Evolutionary conservation across 2,329 filamentous ascomycete genomes (phyloP), one percentile per base, ranked within the genome.

Genomic region (Huntiella bhutanensis): DNA sequence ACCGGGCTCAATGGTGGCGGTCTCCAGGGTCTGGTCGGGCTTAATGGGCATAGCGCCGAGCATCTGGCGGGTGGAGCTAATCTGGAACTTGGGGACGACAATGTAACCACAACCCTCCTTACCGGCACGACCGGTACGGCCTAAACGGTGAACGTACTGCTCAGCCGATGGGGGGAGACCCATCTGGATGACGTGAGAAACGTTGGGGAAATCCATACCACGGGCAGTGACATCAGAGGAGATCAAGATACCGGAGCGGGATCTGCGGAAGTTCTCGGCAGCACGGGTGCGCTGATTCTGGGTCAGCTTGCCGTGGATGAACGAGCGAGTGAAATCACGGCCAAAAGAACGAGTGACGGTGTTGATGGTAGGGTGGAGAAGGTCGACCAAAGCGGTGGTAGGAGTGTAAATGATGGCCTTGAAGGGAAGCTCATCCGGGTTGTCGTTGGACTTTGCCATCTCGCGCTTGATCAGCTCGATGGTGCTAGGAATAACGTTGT

Each of bases 401-500:
- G 82, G 82, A 59, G 88, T 80, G 65, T 94, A 98, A 37, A 94
- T 67, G 50, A 98, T 92, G n/a, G 85, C 84, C 69, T 98, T 98
- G 73, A 96, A 95, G 0, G 84, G 82, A 12, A 60, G 60, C 12
- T 36, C 41, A 10, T 36, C 2, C 33, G 55, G 60, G 51, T 67
- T 63, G 51, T 60, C 56, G 2, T 52, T 55, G 15, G 63, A 58
- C 17, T 64, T 62, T 28, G 66, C 54, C n/a, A 69, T 60, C 54
- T 81, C 76, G 33, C 71, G 70, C 46, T 77, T 64, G 41, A 79
- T 65, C 44, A 95, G 69, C 61, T 96, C 87, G 46, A 91, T 69
- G 15, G 96, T 59, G 2, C 80, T 64, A 12, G 91, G 85, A 51
- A 84, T 68, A 37, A 78, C 64, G 59, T 95, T 92, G 55, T 84